Base-by-base conservation (phyloP, 768 basidiomycete species). In the Gloeophyllum trabeum region DNA sequence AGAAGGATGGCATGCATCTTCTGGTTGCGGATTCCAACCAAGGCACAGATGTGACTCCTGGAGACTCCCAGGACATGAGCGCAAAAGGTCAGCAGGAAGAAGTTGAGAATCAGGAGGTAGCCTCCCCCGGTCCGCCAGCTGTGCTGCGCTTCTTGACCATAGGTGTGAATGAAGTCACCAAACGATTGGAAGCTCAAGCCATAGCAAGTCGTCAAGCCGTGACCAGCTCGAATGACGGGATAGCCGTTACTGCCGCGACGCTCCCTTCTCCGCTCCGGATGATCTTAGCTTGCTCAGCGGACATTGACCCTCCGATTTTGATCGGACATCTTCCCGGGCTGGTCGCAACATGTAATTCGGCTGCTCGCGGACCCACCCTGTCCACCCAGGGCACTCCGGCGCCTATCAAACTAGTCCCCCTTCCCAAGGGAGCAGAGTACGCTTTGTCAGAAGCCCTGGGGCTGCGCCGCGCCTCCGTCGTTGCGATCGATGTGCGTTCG, bases 81-180 rank as follows among this genome's bases (percentile, higher is more conserved):
- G 16, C 30, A n/a, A n/a, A n/a, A 12, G 36, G 7, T 37, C 36
- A 7, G 7, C 36, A 37, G 10, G 36, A 12, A 12, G 36, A 19
- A 7, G 20, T 37, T 7, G 7, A 10, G 7, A 10, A 37, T 19
- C 36, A 6, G 21, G 25, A 16, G 23, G 35, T 30, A 16, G 28
- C 20, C 26, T 7, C 41, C 7, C 25, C 44, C 20, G 44, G 49
- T 6, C 43, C 56, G 6, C 76, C 76, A 2, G 28, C 48, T 3
- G 54, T 79, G 24, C 55, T 75, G 18, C 48, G 61, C 6, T 73
- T 80, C 54, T 45, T 81, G 24, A 56, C 65, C 6, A 53, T 79
- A 37, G 89, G 89, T n/a, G 80, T 91, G 46, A 92, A 91, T 51
- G 65, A 76, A 51, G 82, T 91, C 12, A 88, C 88, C 1, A 80